phyloP scores from a whole-genome alignment of 352 stramenopile genomes.

The Phytophthora palmivora region DNA sequence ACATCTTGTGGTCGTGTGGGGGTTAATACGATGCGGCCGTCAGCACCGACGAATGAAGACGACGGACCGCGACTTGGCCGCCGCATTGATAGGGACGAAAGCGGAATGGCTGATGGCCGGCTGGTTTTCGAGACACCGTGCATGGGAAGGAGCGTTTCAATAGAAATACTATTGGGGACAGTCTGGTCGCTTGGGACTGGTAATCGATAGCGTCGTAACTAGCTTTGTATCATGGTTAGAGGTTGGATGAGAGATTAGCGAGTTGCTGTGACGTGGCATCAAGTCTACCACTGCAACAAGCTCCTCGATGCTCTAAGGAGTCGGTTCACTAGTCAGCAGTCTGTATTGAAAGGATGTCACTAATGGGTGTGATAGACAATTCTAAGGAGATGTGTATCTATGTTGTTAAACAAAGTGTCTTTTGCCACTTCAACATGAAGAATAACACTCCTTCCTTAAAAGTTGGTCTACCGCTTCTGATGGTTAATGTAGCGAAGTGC shows the following conservation, averaged over 20 bases:
- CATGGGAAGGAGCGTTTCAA: constrained; percentile 17
- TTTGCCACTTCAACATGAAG: background rate
- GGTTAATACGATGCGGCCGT: constrained; percentile 52
- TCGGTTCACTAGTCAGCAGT: background rate
- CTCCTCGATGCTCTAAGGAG: background rate
- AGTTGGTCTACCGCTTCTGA: constrained; percentile 50
- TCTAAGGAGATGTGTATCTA: background rate
- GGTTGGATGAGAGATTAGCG: too few species aligned
- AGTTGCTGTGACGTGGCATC: too few species aligned
- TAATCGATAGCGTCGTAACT: too few species aligned
- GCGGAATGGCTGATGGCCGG: constrained; percentile 7
- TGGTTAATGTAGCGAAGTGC: constrained; percentile 47
- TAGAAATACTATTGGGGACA: background rate
- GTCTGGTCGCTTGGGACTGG: background rate
- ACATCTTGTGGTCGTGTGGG: constrained; percentile 29
- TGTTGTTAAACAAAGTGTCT: background rate
- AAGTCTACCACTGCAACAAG: background rate
- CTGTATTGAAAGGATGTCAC: background rate
- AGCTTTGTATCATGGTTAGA: too few species aligned
- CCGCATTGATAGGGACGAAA: constrained; percentile 29
- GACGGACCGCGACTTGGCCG: constrained; percentile 8
- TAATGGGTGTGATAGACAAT: background rate
- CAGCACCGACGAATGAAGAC: constrained; percentile 37
- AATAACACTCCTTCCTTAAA: too few species aligned
- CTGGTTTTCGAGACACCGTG: constrained; percentile 18